Evolutionary conservation across 1,284 basidiomycete species (phyloP).

Genomic region (Puccinia coronata): DNA sequence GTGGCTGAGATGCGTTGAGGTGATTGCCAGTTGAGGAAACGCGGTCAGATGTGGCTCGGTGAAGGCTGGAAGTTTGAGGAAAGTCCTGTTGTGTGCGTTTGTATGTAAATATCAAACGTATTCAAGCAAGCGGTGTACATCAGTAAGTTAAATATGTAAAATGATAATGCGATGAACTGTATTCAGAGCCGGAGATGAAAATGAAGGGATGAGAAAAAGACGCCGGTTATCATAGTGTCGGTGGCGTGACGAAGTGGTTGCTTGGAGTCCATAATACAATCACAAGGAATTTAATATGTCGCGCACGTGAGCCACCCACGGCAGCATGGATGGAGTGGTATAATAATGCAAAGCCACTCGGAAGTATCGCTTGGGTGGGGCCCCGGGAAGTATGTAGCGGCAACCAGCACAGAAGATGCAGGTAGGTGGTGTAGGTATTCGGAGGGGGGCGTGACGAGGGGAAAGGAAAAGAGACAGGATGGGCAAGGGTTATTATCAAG

Average conservation of each 20-base stretch:
- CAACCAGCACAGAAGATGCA: too few relatives aligned
- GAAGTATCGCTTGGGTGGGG: too few relatives aligned
- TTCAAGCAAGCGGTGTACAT: not conserved
- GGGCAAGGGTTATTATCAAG: not conserved
- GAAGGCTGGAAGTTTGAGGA: constrained; percentile 24
- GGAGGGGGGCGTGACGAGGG: too few relatives aligned
- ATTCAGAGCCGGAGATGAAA: not conserved
- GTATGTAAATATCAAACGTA: not conserved
- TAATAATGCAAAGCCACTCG: not conserved
- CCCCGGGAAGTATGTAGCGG: too few relatives aligned
- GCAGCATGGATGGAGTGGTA: not conserved
- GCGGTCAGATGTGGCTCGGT: constrained; percentile 42
- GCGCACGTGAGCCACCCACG: not conserved
- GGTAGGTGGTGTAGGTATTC: too few relatives aligned
- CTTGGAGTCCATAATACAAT: not conserved
- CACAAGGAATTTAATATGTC: too few relatives aligned
- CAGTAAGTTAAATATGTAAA: not conserved
- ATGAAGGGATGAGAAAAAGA: not conserved
- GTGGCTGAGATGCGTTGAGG: constrained; percentile 26
- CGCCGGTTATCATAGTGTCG: not conserved
- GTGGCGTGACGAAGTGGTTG: not conserved
- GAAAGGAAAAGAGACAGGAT: not conserved
- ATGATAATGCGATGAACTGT: too few relatives aligned
- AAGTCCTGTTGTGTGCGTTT: not conserved
- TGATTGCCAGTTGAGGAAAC: constrained; percentile 22